Percentiles rank a stretch among this genome's conserved stretches.
phyloP scores from a whole-genome alignment of 305 asterid species.

The Solanum hybrid region DNA sequence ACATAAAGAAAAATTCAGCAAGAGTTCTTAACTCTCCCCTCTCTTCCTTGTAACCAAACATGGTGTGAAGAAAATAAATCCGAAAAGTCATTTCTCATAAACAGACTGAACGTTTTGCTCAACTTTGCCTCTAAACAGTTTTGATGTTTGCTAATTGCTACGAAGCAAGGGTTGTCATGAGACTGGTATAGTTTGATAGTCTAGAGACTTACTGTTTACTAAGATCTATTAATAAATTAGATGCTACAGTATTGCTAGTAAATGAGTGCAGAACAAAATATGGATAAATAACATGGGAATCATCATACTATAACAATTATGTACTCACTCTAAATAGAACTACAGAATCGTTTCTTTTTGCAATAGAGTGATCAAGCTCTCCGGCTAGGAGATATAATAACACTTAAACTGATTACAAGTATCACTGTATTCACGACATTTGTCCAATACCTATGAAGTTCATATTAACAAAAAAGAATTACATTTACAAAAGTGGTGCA shows the following conservation, averaged over 20 bases:
- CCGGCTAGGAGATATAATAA: not conserved
- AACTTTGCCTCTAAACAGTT: not conserved
- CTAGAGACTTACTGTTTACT: not conserved
- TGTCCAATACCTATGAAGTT: not conserved
- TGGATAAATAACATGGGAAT: not conserved
- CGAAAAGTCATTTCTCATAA: not conserved
- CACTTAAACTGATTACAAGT: not conserved
- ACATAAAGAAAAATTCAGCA: not conserved
- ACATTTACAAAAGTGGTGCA: not conserved
- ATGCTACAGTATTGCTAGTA: not conserved
- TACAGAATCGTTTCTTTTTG: not conserved
- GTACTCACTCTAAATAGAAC: not conserved
- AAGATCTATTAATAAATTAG: not conserved
- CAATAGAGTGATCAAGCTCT: not conserved
- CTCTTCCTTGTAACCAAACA: not conserved
- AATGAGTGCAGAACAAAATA: not conserved
- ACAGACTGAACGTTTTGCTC: not conserved
- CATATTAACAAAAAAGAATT: not conserved
- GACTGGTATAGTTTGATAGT: not conserved
- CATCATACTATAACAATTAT: not conserved
- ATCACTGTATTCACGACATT: not conserved
- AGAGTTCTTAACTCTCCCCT: not conserved
- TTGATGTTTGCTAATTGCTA: not conserved
- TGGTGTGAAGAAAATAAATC: not conserved
- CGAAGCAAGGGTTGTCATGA: not conserved